Conservation (phyloP, 2,329 filamentous ascomycete genomes). For the Fonsecaea nubica region DNA sequence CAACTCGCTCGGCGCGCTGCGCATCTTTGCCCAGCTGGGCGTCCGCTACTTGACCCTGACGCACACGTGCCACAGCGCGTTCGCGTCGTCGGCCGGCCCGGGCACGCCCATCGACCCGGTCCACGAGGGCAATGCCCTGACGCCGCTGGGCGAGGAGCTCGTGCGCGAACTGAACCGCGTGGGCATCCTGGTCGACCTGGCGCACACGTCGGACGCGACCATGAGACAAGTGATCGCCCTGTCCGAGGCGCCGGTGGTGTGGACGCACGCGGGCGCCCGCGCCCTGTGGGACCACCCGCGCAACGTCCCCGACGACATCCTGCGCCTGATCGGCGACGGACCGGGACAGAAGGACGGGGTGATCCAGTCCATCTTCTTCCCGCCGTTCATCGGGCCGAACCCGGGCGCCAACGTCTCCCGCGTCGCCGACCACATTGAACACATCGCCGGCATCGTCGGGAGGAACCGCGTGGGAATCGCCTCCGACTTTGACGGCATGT, state of each 20-base stretch:
- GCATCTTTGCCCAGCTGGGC: conserved; percentile 39
- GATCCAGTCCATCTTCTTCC: conserved; percentile 49
- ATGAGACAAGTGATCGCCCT: conserved; percentile 40
- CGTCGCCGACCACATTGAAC: conserved; percentile 50
- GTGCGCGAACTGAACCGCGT: conserved; percentile 43
- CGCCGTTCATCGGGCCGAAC: conserved; percentile 39
- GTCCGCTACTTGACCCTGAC: conserved; percentile 41
- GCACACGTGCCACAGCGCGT: conserved; percentile 43
- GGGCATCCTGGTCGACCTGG: conserved; percentile 43
- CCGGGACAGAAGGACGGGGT: conserved; percentile 46
- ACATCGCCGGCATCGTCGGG: conserved; percentile 44
- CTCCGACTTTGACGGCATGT: conserved; percentile 48
- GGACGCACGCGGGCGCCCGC: conserved; percentile 42
- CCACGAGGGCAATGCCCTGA: conserved; percentile 36
- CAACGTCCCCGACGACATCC: conserved; percentile 53
- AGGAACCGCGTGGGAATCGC: conserved; percentile 48
- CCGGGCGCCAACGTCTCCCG: conserved; percentile 23
- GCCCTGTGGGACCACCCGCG: conserved; percentile 45
- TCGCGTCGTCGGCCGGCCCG: conserved; percentile 39
- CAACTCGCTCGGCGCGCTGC: conserved; percentile 40
- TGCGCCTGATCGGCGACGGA: conserved; percentile 43
- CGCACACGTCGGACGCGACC: conserved; percentile 40
- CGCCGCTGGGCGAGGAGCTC: conserved; percentile 38
- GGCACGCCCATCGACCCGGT: conserved; percentile 23
- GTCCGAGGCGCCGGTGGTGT: conserved; percentile 42